Conservation (phyloP, 192 early-diverging fungal species). For the Radiomyces spectabilis region DNA sequence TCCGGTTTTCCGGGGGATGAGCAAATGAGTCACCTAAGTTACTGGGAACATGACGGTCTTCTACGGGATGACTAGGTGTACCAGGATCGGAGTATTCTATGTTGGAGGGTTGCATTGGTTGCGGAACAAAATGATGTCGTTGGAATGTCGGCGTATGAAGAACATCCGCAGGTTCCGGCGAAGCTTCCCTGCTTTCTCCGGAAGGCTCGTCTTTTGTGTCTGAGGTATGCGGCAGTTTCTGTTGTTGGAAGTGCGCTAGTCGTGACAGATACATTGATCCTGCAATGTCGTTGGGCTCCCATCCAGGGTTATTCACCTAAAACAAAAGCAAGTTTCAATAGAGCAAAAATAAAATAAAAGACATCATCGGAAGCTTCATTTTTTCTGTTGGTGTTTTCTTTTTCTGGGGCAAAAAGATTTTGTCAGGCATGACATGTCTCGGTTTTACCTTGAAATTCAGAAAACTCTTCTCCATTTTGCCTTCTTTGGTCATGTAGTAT, state of each 20-base stretch:
- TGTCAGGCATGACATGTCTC: too few species aligned
- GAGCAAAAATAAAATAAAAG: neutral
- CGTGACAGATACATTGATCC: constrained; percentile 75
- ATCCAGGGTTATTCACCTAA: constrained; percentile 83
- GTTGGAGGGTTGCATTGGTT: too few species aligned
- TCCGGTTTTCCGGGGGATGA: too few species aligned
- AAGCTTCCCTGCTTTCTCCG: constrained; percentile 1
- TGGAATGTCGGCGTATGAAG: too few species aligned
- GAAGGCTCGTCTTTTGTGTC: constrained; percentile 8
- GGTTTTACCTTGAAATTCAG: constrained; percentile 86
- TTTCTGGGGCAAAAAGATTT: too few species aligned
- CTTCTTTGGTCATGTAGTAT: constrained; percentile 69
- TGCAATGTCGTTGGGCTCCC: constrained; percentile 77
- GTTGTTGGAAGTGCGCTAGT: constrained; percentile 38
- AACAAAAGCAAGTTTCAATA: neutral
- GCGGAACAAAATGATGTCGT: constrained; percentile 10
- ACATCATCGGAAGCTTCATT: neutral
- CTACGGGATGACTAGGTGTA: too few species aligned
- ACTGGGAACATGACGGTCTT: constrained; percentile 16
- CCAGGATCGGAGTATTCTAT: too few species aligned
- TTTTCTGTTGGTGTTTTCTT: neutral
- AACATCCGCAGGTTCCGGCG: too few species aligned
- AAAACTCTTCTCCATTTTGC: constrained; percentile 98
- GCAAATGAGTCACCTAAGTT: constrained; percentile 17
- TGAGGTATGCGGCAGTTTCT: neutral